These are phyloP conservation scores for Suhomyces sp. DNA, from an alignment of 805 yeast species.

Conservation along the genomic window DNA sequence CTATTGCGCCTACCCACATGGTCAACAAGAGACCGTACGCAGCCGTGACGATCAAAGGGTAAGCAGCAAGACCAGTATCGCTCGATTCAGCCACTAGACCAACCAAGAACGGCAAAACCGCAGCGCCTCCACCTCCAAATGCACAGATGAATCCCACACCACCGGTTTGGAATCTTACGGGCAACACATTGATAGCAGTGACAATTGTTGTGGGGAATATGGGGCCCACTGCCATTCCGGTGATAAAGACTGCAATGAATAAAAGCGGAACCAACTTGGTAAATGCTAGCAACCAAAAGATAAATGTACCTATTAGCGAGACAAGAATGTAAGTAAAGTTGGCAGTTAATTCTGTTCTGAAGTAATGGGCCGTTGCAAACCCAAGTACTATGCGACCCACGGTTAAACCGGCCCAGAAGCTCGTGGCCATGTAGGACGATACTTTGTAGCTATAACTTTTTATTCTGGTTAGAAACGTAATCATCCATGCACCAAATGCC, in stretches of 20 bases:
- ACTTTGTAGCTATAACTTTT: slow-evolving; percentile 31
- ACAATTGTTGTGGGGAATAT: slow-evolving; percentile 67
- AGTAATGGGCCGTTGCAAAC: slow-evolving; percentile 50
- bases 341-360: slow-evolving; percentile 46
- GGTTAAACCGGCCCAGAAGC: slow-evolving; percentile 52
- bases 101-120: slow-evolving; percentile 62
- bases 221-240: slow-evolving; percentile 55
- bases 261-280: slow-evolving; percentile 25
- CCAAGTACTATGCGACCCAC: slow-evolving; percentile 49
- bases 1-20: slow-evolving; percentile 22
- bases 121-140: slow-evolving; percentile 82
- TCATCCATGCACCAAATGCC: slow-evolving; percentile 53
- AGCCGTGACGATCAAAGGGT: slow-evolving; percentile 29
- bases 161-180: slow-evolving; percentile 54
- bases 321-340: slow-evolving; percentile 37
- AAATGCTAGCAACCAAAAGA: slow-evolving; percentile 33
- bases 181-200: slow-evolving; percentile 60
- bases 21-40: slow-evolving; percentile 22
- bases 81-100: slow-evolving; percentile 48
- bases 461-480: slow-evolving; percentile 45
- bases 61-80: slow-evolving; percentile 27
- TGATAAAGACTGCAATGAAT: slow-evolving; percentile 33
- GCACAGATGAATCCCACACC: slow-evolving; percentile 78
- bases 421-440: slow-evolving; percentile 48
- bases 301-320: slow-evolving; percentile 26